These are phyloP conservation scores for Coemansia sp. DNA, from an alignment of 192 early-diverging fungal species.

Conservation along the genomic window DNA sequence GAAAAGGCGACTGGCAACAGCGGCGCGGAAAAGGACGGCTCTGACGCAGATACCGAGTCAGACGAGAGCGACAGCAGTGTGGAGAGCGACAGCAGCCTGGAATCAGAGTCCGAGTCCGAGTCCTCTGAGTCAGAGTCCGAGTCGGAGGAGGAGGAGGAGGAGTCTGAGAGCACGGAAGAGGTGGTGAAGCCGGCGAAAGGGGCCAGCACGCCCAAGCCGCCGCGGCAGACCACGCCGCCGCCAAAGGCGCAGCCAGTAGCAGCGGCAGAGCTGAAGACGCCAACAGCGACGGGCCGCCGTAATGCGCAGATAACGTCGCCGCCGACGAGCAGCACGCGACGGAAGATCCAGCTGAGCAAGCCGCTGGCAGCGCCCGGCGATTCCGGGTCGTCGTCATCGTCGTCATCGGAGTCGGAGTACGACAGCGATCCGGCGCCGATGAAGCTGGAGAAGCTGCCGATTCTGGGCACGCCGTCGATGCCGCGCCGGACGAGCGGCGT, in stretches of 20 bases:
- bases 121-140: no score
- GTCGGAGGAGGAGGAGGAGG: background rate
- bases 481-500: conserved; percentile 8
- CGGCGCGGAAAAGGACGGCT: background rate
- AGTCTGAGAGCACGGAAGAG: background rate
- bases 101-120: background rate
- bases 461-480: conserved; percentile 20
- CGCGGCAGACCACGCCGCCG: background rate
- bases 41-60: background rate
- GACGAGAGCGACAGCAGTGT: conserved; percentile 4
- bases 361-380: background rate
- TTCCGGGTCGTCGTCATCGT: conserved; percentile 14
- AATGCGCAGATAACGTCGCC: background rate
- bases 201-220: background rate
- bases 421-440: conserved; percentile 13
- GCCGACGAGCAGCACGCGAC: conserved; percentile 3
- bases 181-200: background rate
- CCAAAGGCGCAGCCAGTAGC: background rate
- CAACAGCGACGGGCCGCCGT: background rate
- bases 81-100: conserved; percentile 23
- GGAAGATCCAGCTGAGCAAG: conserved; percentile 30
- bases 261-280: background rate
- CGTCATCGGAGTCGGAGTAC: background rate
- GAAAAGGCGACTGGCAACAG: background rate
- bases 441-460: conserved; percentile 24